Base-by-base conservation (phyloP, 768 basidiomycete genomes). In the Tulasnella sp. region DNA sequence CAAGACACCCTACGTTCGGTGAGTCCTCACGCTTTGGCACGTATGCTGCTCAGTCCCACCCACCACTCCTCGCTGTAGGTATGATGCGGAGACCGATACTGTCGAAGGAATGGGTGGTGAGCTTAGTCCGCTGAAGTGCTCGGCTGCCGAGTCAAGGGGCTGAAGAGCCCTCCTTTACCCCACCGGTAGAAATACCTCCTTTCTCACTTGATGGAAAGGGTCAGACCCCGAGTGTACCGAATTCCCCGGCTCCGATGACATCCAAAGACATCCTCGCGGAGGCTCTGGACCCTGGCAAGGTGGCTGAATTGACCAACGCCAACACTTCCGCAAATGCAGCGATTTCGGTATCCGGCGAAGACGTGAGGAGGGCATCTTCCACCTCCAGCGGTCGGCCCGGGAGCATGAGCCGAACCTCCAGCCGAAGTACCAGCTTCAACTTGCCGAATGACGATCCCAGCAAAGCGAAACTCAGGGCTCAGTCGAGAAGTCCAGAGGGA, bases 1-100 rank as follows among this genome's bases (percentile, higher is more conserved):
- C 75, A 98, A 98, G 88, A 98, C 96, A 13, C 96, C 96, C 1
- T 98, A 93, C 84, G 96, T 98, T 75, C 88, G 94, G 76, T 77
- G 32, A 72, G 44, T 61, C 23, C 46, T 48, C 18, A 61, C 76
- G 26, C 67, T 70, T 70, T 37, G 32, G 20, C 51, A 11, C 13
- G 16, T 16, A 29, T 37, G n/a, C 26, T 29, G 5, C 35, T 84
- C 83, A 75, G 83, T 83, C 37, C 81, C 0, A 79, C 80, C 73
- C 83, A 82, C 73, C 83, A 75, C 71, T 82, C 26, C n/a, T 70
- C 23, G 35, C 29, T 10, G 51, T 67, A 77, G 76, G 81, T 96
- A 95, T 84, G 93, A 95, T 82, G 88, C 93, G 3, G 91, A 92
- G 83, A 91, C 91, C n/a, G 94, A 95, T 83, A 88, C 89, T 75